A percentile compares a stretch with the other conserved stretches of the same genome.
Evolutionary conservation across 2,329 filamentous ascomycete species (phyloP).

Genomic region (Ascochyta rabiei): DNA sequence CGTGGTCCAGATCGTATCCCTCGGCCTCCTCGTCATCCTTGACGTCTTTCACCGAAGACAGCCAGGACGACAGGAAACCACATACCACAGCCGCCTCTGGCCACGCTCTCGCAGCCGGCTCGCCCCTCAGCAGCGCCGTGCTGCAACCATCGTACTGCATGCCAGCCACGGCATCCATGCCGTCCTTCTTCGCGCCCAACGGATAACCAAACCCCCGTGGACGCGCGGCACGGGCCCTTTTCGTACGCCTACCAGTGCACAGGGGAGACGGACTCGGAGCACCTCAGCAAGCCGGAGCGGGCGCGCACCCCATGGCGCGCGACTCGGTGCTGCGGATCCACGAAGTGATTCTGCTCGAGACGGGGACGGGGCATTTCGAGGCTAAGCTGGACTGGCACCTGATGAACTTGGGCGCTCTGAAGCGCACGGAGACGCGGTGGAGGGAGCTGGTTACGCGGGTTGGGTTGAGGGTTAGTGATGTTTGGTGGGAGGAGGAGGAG

Average conservation of each 20-base stretch:
- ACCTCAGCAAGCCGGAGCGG: constrained; percentile 21
- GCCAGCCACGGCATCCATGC: constrained; percentile 20
- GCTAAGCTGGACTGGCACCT: constrained; percentile 51
- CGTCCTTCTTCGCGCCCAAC: constrained; percentile 35
- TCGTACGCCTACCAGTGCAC: constrained; percentile 19
- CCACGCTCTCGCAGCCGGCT: constrained; percentile 7
- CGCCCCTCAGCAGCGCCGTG: constrained; percentile 10
- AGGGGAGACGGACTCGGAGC: constrained; percentile 35
- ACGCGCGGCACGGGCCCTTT: constrained; percentile 37
- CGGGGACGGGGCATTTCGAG: constrained; percentile 35
- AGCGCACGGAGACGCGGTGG: constrained; percentile 50
- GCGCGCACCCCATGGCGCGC: constrained; percentile 35
- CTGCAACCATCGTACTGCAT: constrained; percentile 16
- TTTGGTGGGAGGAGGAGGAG: constrained; percentile 34
- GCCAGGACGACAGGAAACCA: background rate
- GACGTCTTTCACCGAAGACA: constrained; percentile 10
- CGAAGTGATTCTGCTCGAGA: constrained; percentile 51
- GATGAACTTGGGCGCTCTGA: constrained; percentile 47
- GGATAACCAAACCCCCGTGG: constrained; percentile 39
- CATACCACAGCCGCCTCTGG: constrained; percentile 10
- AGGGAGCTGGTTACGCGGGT: constrained; percentile 37
- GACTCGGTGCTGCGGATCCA: constrained; percentile 53
- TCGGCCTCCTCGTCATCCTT: constrained; percentile 12
- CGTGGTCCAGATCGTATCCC: constrained; percentile 3
- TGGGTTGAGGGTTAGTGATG: constrained; percentile 46